Conservation (phyloP, 352 stramenopile species). For the Proteromonas lacertae region DNA sequence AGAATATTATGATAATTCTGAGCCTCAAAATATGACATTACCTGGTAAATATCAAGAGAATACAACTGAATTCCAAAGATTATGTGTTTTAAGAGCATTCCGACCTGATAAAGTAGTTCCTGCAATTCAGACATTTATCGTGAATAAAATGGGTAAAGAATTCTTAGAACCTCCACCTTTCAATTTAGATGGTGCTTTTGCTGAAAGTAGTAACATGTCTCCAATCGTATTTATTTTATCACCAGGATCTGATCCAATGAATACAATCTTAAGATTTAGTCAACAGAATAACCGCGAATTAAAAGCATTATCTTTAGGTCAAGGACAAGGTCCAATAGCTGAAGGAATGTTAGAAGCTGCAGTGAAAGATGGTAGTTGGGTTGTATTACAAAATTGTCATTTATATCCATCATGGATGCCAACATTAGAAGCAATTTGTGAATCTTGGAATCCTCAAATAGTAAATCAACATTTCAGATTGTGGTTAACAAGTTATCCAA, state of each 20-base stretch:
- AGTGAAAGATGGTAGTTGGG: conserved; percentile 34
- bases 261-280: conserved; percentile 42
- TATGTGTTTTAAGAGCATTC: conserved; percentile 34
- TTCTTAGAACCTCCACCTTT: conserved; percentile 59
- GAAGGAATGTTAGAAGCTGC: conserved; percentile 42
- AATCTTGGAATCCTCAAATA: conserved; percentile 16
- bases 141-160: conserved; percentile 41
- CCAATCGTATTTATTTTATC: conserved; percentile 61
- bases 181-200: conserved; percentile 39
- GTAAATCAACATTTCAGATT: conserved; percentile 46
- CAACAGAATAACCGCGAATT: conserved; percentile 23
- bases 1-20: conserved; percentile 34
- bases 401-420: conserved; percentile 58
- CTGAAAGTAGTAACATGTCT: conserved; percentile 33
- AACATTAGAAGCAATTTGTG: conserved; percentile 48
- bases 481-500: conserved; percentile 70
- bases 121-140: conserved; percentile 49
- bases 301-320: conserved; percentile 50
- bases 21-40: conserved; percentile 16
- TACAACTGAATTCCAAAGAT: conserved; percentile 24
- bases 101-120: conserved; percentile 36
- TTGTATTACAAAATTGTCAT: conserved; percentile 53
- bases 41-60: conserved; percentile 17
- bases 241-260: conserved; percentile 49
- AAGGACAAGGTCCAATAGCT: conserved; percentile 51